A percentile compares a stretch with the other conserved stretches of the same genome.
phyloP scores from a whole-genome alignment of 805 yeast species.

The Sungouiella blattae region DNA sequence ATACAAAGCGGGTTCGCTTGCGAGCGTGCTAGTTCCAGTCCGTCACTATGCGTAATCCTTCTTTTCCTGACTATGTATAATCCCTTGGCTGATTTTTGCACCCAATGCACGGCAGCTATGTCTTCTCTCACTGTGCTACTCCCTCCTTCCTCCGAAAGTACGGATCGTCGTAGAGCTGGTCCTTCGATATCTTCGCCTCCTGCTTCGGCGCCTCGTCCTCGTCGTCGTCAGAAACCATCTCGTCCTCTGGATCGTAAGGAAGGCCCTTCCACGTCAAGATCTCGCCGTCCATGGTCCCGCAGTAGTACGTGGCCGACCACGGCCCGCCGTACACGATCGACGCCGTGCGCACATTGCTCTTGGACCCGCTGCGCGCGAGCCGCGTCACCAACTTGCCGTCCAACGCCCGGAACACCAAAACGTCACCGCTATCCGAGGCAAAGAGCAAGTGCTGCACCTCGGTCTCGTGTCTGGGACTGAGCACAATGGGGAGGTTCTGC shows the following conservation, averaged over 20 bases:
- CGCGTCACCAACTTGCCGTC: conserved; percentile 65
- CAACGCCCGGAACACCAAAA: conserved; percentile 51
- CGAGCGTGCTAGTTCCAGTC: no score
- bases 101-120: no score
- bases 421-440: conserved; percentile 75
- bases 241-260: conserved; percentile 1
- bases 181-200: conserved; percentile 1
- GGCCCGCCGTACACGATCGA: conserved; percentile 50
- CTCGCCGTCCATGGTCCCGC: conserved; percentile 69
- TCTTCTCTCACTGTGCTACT: no score
- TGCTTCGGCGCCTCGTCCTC: background rate
- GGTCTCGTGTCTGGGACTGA: conserved; percentile 51
- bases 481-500: conserved; percentile 47
- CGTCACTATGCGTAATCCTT: no score
- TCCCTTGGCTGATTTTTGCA: no score
- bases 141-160: conserved; percentile 8
- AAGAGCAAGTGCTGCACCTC: conserved; percentile 57
- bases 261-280: conserved; percentile 50
- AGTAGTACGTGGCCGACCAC: conserved; percentile 43
- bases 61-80: no score
- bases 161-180: conserved; percentile 10
- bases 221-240: no score
- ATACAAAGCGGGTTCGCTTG: no score
- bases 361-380: conserved; percentile 43
- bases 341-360: conserved; percentile 43